Conservation (phyloP, 2,329 filamentous ascomycete genomes). For the Beauveria caledonica region DNA sequence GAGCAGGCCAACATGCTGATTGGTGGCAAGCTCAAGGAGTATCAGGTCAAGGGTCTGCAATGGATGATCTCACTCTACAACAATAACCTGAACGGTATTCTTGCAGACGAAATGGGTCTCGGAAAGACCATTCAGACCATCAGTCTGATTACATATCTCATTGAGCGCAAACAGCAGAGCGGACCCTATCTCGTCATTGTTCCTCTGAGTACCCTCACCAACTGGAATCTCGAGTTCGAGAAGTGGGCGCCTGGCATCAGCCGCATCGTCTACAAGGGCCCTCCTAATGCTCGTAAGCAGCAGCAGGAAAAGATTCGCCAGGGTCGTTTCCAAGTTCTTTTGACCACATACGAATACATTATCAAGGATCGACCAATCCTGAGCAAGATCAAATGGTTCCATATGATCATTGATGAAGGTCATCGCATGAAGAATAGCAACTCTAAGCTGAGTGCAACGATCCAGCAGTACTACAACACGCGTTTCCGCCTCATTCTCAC, state of each 20-base stretch:
- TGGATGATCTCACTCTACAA: constrained; percentile 99
- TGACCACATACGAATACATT: constrained; percentile 98
- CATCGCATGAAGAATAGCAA: constrained; percentile 99
- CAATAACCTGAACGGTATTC: constrained; percentile 98
- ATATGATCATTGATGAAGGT: constrained; percentile 99
- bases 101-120: constrained; percentile 99
- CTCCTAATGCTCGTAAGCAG: constrained; percentile 76
- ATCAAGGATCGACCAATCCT: constrained; percentile 95
- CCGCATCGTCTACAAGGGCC: constrained; percentile 94
- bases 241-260: constrained; percentile 90
- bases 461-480: constrained; percentile 90
- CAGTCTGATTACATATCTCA: constrained; percentile 92
- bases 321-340: constrained; percentile 88
- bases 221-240: constrained; percentile 98
- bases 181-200: constrained; percentile 96
- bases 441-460: constrained; percentile 90
- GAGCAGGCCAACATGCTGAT: constrained; percentile 79
- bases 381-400: constrained; percentile 98
- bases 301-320: constrained; percentile 92
- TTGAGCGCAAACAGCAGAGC: constrained; percentile 86
- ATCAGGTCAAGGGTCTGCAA: constrained; percentile 95
- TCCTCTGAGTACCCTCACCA: constrained; percentile 90
- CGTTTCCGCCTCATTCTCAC: constrained; percentile 95
- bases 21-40: constrained; percentile 90
- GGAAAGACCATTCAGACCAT: constrained; percentile 99